Base-by-base conservation (phyloP, 495 filamentous ascomycete species). In the Aspergillus egyptiacus region DNA sequence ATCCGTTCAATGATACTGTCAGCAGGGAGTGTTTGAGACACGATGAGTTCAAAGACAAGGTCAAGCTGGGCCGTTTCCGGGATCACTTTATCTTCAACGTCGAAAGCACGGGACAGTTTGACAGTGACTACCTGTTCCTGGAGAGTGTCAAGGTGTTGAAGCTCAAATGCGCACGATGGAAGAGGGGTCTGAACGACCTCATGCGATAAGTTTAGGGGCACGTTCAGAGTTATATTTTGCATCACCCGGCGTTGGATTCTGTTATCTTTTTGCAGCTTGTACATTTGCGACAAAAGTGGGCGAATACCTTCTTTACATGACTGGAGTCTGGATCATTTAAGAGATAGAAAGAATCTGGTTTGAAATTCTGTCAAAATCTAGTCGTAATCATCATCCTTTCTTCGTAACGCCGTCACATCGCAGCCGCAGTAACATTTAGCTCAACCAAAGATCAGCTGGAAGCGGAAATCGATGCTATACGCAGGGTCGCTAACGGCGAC, bases 51-150 rank as follows among this genome's bases (percentile, higher is more conserved):
- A 78, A 93, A 58, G 86, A 76, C 49, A 97, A 94, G 75, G 94
- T 99, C 44, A 91, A 89, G 73, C 76, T 99, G 10, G 94, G 94
- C 34, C 78, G 94, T 23, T 69, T 87, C 32, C 71, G 86, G 51
- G 94, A 99, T 69, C 94, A 99, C 68, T 99, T 99, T 62, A 96
- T 99, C 67, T 99, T 89, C 76, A 82, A 79, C 46, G 74, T 99
- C 6, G 94, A 99, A 76, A 96, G 90, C 70, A 84, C 88, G 8
- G 94, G 94, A 8, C 93, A 97, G 68, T 91, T 86, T 64, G 81
- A 88, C 20, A 93, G 89, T 61, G 90, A 96, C 56, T 79, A 85
- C 63, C 73, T 97, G 43, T 96, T 97, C 76, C 61, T 97, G 34
- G 89, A 96, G 67, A 79, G 86, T 6, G 82, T 97, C 18, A 84